phyloP scores from a whole-genome alignment of 179 eudicot species.

The Spinacia oleracea region DNA sequence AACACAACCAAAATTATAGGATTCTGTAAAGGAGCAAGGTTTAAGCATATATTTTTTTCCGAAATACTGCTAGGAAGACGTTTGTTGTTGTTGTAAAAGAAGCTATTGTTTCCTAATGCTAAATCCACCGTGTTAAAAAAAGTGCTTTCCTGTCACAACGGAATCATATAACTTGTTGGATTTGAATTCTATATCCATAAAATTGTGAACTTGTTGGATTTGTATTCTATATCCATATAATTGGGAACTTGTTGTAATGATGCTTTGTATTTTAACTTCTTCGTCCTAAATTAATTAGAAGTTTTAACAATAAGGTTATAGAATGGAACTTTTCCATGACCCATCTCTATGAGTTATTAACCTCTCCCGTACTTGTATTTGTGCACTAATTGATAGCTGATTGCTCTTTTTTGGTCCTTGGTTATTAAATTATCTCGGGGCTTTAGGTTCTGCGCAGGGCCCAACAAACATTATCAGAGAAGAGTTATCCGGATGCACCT shows the following conservation, averaged over 20 bases:
- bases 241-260: background rate
- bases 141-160: background rate
- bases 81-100: too few relatives aligned
- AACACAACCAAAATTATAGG: too few relatives aligned
- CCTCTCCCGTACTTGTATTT: background rate
- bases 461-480: constrained; percentile 55
- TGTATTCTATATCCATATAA: background rate
- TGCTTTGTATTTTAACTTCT: background rate
- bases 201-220: background rate
- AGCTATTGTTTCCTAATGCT: too few relatives aligned
- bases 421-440: constrained; percentile 32
- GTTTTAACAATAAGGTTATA: background rate
- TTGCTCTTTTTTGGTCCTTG: background rate
- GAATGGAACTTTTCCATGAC: background rate
- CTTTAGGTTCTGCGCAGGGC: constrained; percentile 81
- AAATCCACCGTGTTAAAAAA: too few relatives aligned
- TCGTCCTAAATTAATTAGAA: background rate
- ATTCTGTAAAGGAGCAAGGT: too few relatives aligned
- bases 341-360: background rate
- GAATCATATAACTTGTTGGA: background rate
- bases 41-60: too few relatives aligned
- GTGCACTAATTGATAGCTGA: background rate
- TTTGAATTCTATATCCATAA: background rate
- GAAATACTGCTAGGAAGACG: too few relatives aligned
- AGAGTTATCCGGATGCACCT: constrained; percentile 35